These are phyloP conservation scores for Ogataea kodamae DNA, from an alignment of 805 yeast genomes.

Conservation along the genomic window DNA sequence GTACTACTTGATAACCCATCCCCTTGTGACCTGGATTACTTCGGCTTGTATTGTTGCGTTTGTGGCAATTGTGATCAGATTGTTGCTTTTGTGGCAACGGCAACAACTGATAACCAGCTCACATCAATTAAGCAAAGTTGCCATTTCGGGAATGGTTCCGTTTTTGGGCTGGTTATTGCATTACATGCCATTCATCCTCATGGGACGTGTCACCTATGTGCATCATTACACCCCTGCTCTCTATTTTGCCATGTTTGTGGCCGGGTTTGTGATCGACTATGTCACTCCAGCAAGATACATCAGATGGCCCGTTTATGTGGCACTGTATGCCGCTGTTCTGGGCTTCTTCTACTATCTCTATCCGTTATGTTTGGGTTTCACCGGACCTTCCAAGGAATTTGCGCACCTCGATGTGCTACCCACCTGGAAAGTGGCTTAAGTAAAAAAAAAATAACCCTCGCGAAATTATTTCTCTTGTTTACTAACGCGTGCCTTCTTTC, in stretches of 20 bases:
- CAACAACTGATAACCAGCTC: constrained; percentile 45
- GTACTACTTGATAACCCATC: constrained; percentile 68
- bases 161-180: constrained; percentile 81
- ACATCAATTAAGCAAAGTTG: constrained; percentile 21
- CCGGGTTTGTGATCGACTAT: constrained; percentile 51
- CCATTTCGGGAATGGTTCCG: constrained; percentile 73
- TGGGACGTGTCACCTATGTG: constrained; percentile 84
- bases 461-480: constrained; percentile 4
- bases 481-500: constrained; percentile 6
- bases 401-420: constrained; percentile 45
- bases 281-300: constrained; percentile 31
- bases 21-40: constrained; percentile 61
- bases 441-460: neutral
- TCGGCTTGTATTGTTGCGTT: constrained; percentile 46
- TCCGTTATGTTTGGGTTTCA: constrained; percentile 67
- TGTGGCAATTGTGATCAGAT: constrained; percentile 37
- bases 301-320: constrained; percentile 35
- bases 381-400: constrained; percentile 40
- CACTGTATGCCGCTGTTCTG: constrained; percentile 41
- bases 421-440: constrained; percentile 13
- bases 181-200: constrained; percentile 67
- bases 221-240: constrained; percentile 85
- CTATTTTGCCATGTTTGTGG: constrained; percentile 65
- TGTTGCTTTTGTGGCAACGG: constrained; percentile 62
- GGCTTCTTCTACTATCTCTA: constrained; percentile 58